Base-by-base conservation (phyloP, 2,329 filamentous ascomycete genomes). In the Fusarium piperis region DNA sequence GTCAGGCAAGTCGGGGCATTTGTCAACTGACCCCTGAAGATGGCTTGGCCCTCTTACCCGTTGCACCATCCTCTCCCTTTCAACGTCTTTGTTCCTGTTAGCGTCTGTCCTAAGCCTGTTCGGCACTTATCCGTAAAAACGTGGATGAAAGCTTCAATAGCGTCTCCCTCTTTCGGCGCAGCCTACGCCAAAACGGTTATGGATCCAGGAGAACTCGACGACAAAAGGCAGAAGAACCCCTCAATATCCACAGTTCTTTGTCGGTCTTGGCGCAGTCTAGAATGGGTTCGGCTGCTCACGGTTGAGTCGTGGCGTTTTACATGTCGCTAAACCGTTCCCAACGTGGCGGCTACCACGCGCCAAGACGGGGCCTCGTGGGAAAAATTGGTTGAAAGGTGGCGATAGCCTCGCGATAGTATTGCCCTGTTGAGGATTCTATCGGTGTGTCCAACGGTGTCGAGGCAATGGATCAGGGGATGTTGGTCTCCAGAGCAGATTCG, bases 241-340 rank as follows among this genome's bases (percentile, higher is more conserved):
- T 12, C 33, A 35, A 38, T 39, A 9, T 16, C 61, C 20, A 26
- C 7, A n/a, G 38, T 12, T 7, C 15, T 6, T 55, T 48, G 3
- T 52, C 9, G 16, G 11, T 30, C 56, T 35, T 69, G 44, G 61
- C 33, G 52, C 4, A n/a, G 46, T 64, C 70, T 70, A 64, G 70
- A 72, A 67, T 56, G 20, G 13, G 11, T 56, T 55, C 39, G 61
- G 55, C 33, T 41, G 28, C 51, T 63, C 65, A 52, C 55, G 30
- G n/a, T 63, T 70, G 44, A 52, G 38, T 18, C 11, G 70, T 72
- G 70, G 69, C 70, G 70, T 72, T 26, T 52, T 59, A 63, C 32
- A 36, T 64, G 36, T 63, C 3, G 23, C 65, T 59, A 72, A 57
- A 62, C 48, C n/a, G 38, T 39, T 60, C 20, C 52, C 32, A 67